Conservation (phyloP, 441 rosid genomes). For the Adansonia rubrostipa region DNA sequence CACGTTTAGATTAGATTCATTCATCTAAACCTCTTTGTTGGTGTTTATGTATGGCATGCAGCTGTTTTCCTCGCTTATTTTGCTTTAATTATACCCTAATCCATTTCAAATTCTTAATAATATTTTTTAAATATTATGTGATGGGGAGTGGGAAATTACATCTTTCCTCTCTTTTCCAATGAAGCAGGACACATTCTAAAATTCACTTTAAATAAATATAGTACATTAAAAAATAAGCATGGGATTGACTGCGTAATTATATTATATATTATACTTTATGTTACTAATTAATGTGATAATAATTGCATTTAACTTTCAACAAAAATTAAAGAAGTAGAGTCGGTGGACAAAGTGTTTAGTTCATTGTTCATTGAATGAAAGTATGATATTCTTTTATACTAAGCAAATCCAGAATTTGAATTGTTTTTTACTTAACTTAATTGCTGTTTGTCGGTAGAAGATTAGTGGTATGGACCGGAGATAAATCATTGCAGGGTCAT, state of each 20-base stretch:
- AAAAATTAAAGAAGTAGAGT: neutral
- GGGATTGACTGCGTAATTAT: neutral
- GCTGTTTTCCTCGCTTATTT: constrained; percentile 4
- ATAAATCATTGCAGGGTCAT: neutral
- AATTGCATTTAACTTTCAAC: neutral
- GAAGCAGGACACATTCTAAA: neutral
- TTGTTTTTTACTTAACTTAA: neutral
- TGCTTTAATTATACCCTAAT: neutral
- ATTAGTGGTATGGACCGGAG: neutral
- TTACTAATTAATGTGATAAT: neutral
- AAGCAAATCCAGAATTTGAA: neutral
- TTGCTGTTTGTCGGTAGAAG: neutral
- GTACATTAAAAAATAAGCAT: neutral
- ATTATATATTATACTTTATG: neutral
- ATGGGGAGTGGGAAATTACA: neutral
- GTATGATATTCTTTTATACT: neutral
- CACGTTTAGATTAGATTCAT: neutral
- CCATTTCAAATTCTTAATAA: too few relatives aligned
- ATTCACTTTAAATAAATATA: neutral
- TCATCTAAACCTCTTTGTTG: neutral
- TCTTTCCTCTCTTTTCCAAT: neutral
- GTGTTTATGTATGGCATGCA: neutral
- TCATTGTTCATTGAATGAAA: neutral
- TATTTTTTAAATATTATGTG: too few relatives aligned
- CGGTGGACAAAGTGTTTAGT: neutral